Conservation (phyloP, 345 rosid species). For the Excoecaria cochinchinensis region DNA sequence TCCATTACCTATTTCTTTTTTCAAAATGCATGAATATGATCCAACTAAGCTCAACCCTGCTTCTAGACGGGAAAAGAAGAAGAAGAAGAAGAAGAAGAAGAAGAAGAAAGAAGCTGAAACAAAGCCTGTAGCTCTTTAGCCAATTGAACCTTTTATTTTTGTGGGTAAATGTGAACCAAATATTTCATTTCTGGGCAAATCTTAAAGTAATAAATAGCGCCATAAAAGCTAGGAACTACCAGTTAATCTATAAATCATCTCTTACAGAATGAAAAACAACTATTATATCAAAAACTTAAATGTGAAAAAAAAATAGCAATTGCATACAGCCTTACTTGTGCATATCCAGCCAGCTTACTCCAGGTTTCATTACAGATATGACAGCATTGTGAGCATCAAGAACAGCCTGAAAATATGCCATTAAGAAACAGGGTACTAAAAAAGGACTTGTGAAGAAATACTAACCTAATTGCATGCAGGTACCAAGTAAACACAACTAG, state of each 20-base stretch:
- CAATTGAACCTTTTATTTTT: background rate
- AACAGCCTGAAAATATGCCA: constrained; percentile 58
- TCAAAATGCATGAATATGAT: background rate
- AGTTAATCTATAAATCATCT: background rate
- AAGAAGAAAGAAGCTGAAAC: background rate
- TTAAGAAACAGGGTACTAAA: constrained; percentile 7
- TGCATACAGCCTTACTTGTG: constrained; percentile 59
- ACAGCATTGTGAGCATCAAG: constrained; percentile 85
- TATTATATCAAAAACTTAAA: background rate
- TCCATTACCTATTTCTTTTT: background rate
- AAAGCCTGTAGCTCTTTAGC: background rate
- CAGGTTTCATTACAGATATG: constrained; percentile 78
- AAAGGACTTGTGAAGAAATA: background rate
- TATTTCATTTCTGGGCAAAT: background rate
- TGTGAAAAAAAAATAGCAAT: no score
- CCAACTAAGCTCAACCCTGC: background rate
- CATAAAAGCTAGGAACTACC: background rate
- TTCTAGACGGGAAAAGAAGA: background rate
- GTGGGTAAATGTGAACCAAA: background rate
- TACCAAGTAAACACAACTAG: background rate
- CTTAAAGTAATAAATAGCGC: background rate
- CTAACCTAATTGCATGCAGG: background rate
- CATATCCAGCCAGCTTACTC: constrained; percentile 88
- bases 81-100: no score
- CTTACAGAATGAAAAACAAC: constrained; percentile 6